Conservation (phyloP, 176 grass and related monocot species). For the Puya raimondii region DNA sequence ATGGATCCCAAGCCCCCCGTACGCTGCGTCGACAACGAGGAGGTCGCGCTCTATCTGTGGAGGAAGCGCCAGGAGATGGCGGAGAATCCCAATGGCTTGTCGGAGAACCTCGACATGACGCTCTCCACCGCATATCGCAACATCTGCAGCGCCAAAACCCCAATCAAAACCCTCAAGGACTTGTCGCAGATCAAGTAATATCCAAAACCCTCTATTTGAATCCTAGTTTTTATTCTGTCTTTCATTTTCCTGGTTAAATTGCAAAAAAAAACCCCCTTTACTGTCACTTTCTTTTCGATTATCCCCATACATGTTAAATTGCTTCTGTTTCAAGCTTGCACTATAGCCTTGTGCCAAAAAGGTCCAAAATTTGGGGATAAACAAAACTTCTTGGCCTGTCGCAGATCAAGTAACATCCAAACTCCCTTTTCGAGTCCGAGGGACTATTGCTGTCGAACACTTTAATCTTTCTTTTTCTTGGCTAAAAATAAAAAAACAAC, state of each 20-base stretch:
- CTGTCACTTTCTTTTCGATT: too few relatives aligned
- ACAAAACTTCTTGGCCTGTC: too few relatives aligned
- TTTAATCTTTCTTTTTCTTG: too few relatives aligned
- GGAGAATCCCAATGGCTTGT: slow-evolving; percentile 23
- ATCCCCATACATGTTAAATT: too few relatives aligned
- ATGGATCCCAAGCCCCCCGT: slow-evolving; percentile 30
- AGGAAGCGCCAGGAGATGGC: slow-evolving; percentile 66
- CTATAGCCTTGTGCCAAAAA: too few relatives aligned
- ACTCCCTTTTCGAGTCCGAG: too few relatives aligned
- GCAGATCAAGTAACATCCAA: too few relatives aligned
- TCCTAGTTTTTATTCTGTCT: background rate
- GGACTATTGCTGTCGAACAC: too few relatives aligned
- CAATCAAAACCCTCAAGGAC: slow-evolving; percentile 66
- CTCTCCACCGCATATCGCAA: slow-evolving; percentile 51
- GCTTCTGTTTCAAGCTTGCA: too few relatives aligned
- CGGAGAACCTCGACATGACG: slow-evolving; percentile 50
- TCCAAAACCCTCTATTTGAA: slow-evolving; percentile 11
- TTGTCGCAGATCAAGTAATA: slow-evolving; percentile 63
- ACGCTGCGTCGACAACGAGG: slow-evolving; percentile 64
- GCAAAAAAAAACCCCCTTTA: too few relatives aligned
- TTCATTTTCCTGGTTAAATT: background rate
- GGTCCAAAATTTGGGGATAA: too few relatives aligned
- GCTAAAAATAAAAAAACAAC: too few relatives aligned
- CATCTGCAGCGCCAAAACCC: slow-evolving; percentile 51
- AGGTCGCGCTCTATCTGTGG: slow-evolving; percentile 34